Percentiles rank a stretch among this genome's conserved stretches.
Conservation (phyloP, 169 alveolate species). For the Plasmodium vivax region DNA sequence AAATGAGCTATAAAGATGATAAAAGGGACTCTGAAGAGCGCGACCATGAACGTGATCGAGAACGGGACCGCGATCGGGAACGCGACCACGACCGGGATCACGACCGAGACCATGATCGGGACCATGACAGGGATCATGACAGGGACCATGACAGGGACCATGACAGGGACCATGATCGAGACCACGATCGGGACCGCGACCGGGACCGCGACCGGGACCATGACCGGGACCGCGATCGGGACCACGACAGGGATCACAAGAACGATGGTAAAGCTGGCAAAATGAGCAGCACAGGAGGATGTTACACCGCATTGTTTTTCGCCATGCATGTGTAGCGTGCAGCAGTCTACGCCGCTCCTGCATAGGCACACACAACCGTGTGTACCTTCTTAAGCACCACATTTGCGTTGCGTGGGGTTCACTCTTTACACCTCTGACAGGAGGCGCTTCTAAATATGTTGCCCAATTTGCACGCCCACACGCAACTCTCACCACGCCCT, state of each 20-base stretch:
- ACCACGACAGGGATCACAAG: conserved; percentile 17
- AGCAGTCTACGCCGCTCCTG: background rate
- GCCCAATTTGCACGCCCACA: background rate
- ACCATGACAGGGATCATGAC: background rate
- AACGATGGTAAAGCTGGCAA: conserved; percentile 38
- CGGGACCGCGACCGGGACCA: background rate
- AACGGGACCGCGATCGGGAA: background rate
- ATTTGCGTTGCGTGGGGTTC: background rate
- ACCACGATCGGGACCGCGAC: too few species aligned
- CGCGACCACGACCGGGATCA: background rate
- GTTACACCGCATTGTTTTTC: background rate
- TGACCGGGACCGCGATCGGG: background rate
- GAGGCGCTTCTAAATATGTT: background rate
- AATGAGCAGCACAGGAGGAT: background rate
- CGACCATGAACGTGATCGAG: background rate
- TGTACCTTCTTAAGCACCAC: background rate
- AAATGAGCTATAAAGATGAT: conserved; percentile 66
- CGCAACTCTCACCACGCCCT: background rate
- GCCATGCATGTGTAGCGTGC: background rate
- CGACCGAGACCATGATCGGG: background rate
- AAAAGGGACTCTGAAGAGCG: conserved; percentile 37
- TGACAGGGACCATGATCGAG: background rate
- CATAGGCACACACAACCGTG: background rate
- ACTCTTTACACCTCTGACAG: background rate
- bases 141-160: background rate